phyloP scores from a whole-genome alignment of 176 grass and related monocot genomes.

The Cenchrus fungigraminus region DNA sequence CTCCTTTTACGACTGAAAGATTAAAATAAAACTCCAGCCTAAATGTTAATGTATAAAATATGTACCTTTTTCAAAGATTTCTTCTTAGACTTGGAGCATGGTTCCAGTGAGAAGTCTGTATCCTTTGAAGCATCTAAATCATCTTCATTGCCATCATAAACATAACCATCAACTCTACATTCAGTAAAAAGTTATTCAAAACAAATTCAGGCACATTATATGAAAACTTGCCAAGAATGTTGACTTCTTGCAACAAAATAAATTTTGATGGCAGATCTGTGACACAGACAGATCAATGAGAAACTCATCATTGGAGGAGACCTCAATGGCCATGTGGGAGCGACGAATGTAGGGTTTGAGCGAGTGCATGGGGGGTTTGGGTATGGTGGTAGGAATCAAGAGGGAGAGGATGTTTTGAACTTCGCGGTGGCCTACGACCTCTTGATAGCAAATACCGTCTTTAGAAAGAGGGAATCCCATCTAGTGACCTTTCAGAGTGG shows the following conservation, averaged over 20 bases:
- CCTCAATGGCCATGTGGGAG: no score
- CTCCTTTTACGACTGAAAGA: slow-evolving; percentile 3
- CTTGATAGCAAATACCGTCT: no score
- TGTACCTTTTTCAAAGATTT: slow-evolving; percentile 44
- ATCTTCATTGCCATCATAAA: slow-evolving; percentile 41
- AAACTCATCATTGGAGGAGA: no score
- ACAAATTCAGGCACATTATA: slow-evolving; percentile 12
- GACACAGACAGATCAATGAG: neutral
- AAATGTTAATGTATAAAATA: slow-evolving; percentile 23
- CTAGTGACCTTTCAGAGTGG: no score
- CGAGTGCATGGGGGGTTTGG: no score
- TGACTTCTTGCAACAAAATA: slow-evolving; percentile 9
- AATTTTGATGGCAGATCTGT: slow-evolving; percentile 8
- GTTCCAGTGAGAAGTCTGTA: slow-evolving; percentile 32
- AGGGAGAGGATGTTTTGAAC: no score
- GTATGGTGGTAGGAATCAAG: no score
- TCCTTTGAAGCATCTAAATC: slow-evolving; percentile 29
- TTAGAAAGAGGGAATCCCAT: no score
- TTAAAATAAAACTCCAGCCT: neutral
- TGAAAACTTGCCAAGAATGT: neutral
- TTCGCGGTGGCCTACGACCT: no score
- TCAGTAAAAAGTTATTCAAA: slow-evolving; percentile 24
- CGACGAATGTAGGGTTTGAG: no score
- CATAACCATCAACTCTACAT: slow-evolving; percentile 40
- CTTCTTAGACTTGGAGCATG: slow-evolving; percentile 22